Evolutionary conservation across 345 rosid species (phyloP).

Genomic region (Boechera retrofracta): DNA sequence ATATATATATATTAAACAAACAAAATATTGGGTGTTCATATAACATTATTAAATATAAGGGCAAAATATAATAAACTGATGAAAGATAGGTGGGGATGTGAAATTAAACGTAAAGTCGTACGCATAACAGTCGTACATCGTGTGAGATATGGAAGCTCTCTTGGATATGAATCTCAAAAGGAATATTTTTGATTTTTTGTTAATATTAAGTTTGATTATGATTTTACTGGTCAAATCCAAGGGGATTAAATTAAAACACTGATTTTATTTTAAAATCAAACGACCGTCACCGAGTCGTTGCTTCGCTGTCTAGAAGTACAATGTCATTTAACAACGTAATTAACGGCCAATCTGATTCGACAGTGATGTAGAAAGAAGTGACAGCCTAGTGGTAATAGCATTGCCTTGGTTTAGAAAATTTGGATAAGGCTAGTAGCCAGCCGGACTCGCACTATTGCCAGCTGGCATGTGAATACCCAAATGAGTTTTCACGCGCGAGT

Average conservation of each 20-base stretch:
- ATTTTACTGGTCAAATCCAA: slow-evolving; percentile 39
- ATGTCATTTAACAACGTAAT: slow-evolving; percentile 33
- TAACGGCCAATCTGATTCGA: slow-evolving; percentile 24
- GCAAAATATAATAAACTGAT: neutral
- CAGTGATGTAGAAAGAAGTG: slow-evolving; percentile 23
- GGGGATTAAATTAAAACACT: neutral
- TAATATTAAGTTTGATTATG: neutral
- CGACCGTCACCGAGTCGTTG: slow-evolving; percentile 43
- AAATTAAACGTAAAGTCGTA: slow-evolving; percentile 14
- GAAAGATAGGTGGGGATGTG: slow-evolving; percentile 15
- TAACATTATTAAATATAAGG: neutral
- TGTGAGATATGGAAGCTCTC: slow-evolving; percentile 33
- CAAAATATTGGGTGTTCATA: neutral
- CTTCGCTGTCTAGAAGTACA: slow-evolving; percentile 33
- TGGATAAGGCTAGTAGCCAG: slow-evolving; percentile 49
- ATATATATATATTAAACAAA: neutral
- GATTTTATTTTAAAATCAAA: neutral
- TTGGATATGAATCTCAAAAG: slow-evolving; percentile 40
- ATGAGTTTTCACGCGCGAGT: neutral
- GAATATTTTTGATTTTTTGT: slow-evolving; percentile 18
- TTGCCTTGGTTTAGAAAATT: slow-evolving; percentile 23
- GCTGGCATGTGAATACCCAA: slow-evolving; percentile 17
- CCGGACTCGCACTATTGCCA: slow-evolving; percentile 46
- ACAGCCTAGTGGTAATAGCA: slow-evolving; percentile 30
- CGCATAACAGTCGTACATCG: slow-evolving; percentile 39